Conservation (phyloP, 2,329 filamentous ascomycete species). For the Chaetomium sp. region DNA sequence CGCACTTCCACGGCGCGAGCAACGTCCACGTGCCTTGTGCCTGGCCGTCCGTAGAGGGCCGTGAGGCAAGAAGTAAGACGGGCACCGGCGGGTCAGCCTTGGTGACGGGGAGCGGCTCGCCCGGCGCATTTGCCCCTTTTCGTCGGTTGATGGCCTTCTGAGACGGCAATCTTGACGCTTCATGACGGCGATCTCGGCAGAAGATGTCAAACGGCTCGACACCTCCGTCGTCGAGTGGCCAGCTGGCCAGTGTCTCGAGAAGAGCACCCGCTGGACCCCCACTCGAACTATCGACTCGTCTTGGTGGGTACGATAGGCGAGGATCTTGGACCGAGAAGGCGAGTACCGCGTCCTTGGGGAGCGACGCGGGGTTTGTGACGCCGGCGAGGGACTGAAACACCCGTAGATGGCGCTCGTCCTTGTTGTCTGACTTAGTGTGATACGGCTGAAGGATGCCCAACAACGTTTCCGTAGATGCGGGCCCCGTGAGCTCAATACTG, state of each 20-base stretch:
- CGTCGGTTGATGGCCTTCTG: slow-evolving; percentile 79
- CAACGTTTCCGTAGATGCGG: slow-evolving; percentile 73
- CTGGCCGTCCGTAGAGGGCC: slow-evolving; percentile 39
- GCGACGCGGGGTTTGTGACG: slow-evolving; percentile 60
- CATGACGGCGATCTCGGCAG: slow-evolving; percentile 57
- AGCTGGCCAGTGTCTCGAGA: slow-evolving; percentile 56
- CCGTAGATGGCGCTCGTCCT: slow-evolving; percentile 36
- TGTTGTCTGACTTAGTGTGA: slow-evolving; percentile 27
- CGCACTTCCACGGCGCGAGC: slow-evolving; percentile 84
- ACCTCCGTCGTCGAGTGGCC: slow-evolving; percentile 54
- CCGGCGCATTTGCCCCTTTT: slow-evolving; percentile 57
- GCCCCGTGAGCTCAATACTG: slow-evolving; percentile 53
- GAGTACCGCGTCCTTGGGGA: slow-evolving; percentile 65
- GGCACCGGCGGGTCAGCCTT: slow-evolving; percentile 70
- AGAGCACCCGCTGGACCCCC: slow-evolving; percentile 37
- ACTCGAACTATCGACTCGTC: slow-evolving; percentile 40
- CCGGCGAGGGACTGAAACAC: slow-evolving; percentile 48
- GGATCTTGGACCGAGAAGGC: slow-evolving; percentile 73
- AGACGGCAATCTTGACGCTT: slow-evolving; percentile 59
- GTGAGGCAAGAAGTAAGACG: slow-evolving; percentile 60
- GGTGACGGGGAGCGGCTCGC: slow-evolving; percentile 51
- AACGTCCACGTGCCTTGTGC: slow-evolving; percentile 72
- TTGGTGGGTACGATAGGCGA: slow-evolving; percentile 69
- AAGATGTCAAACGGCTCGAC: slow-evolving; percentile 54
- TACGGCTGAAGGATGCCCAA: slow-evolving; percentile 59